Conservation (phyloP, 1,139 yeast genomes). For the Scheffersomyces illinoinensis region DNA sequence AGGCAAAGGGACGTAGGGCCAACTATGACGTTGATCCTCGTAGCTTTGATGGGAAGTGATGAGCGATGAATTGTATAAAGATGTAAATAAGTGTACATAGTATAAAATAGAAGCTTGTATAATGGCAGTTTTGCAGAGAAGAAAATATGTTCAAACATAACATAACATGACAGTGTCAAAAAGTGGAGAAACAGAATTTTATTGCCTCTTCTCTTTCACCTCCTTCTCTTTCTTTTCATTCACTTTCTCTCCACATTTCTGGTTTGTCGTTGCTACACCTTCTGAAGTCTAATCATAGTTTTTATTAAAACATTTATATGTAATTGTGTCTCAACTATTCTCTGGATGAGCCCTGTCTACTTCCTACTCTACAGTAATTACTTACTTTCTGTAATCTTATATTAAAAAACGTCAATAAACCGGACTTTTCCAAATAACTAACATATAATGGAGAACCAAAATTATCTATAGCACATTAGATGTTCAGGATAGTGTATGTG, state of each 20-base stretch:
- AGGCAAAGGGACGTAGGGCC: slow-evolving; percentile 33
- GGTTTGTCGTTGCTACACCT: too few relatives aligned
- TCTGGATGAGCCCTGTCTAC: neutral
- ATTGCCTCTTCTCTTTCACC: too few relatives aligned
- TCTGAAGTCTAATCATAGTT: too few relatives aligned
- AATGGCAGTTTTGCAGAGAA: neutral
- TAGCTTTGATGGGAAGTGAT: slow-evolving; percentile 18
- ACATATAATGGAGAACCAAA: slow-evolving; percentile 1
- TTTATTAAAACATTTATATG: too few relatives aligned
- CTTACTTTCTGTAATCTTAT: neutral
- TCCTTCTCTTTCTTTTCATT: too few relatives aligned
- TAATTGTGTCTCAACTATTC: too few relatives aligned
- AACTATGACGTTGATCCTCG: slow-evolving; percentile 24
- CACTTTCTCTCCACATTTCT: too few relatives aligned
- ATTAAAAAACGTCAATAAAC: neutral
- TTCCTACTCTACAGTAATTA: neutral
- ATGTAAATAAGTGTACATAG: neutral
- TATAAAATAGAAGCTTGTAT: neutral
- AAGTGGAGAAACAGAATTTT: too few relatives aligned
- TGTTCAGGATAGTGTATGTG: slow-evolving; percentile 1
- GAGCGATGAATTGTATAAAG: neutral
- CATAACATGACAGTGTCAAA: neutral
- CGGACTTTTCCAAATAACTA: neutral
- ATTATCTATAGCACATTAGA: neutral
- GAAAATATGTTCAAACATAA: too few relatives aligned